Base-by-base conservation (phyloP, 2,329 filamentous ascomycete genomes). In the Escovopsis weberi region DNA sequence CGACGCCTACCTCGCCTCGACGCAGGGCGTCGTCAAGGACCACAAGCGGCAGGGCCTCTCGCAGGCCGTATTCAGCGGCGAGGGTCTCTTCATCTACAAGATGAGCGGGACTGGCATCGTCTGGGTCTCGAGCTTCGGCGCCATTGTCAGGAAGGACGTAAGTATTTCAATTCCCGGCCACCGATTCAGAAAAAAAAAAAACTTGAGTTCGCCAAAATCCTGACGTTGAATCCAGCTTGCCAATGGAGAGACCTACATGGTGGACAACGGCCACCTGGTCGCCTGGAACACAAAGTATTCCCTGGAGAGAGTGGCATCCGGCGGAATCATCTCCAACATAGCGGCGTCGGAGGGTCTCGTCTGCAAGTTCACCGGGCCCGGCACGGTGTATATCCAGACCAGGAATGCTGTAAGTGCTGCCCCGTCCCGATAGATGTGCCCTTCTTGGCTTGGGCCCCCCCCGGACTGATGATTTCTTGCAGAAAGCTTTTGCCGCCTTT, bases 261-360 rank as follows among this genome's bases (percentile, higher is more conserved):
- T 95, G 44, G 86, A 94, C 55, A 94, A 94, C 53, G 86, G 86
- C 3, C 87, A 96, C 52, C 70, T 96, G 1, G 87, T 96, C 0
- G 89, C 91, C 0, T 98, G 91, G 91, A 95, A 95, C 59, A 88
- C 84, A 56, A 86, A 94, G 56, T 98, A 96, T 55, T 73, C 85
- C 4, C 78, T 98, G 48, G 87, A 95, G 64, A 80, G 91, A 12
- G 82, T 93, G 4, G 80, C 89, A 0, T 91, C 84, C 3, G 91
- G 91, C 2, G 91, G 91, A 33, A 79, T 98, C 48, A 82, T 98
- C n/a, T 89, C 85, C n/a, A 80, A 81, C 9, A 61, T 94, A 19
- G 78, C 80, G 26, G 80, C 85, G 0, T 82, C 74, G 0, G 91
- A 98, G 63, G 91, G 91, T 0, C 66, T 96, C 33, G 88, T 94